phyloP scores from a whole-genome alignment of 192 early-diverging fungal genomes.

The Coemansia aciculifera region DNA sequence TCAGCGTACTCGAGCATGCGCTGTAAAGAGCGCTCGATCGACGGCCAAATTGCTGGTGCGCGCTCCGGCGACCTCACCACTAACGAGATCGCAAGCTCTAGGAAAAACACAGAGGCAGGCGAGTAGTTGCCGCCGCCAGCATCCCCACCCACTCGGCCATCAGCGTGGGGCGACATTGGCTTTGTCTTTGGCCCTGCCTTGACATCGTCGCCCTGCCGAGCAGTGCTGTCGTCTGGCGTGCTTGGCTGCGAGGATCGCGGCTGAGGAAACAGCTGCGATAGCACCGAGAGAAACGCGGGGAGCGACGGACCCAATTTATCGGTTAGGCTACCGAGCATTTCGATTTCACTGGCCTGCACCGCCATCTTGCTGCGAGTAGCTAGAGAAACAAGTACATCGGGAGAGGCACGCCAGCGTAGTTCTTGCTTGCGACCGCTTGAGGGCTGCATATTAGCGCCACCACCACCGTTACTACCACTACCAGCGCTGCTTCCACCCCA shows the following conservation, averaged over 20 bases:
- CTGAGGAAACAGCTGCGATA: conserved; percentile 36
- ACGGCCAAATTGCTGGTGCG: conserved; percentile 56
- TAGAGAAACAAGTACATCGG: conserved; percentile 29
- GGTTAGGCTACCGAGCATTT: conserved; percentile 11
- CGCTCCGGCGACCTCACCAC: conserved; percentile 21
- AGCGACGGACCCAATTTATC: conserved; percentile 13
- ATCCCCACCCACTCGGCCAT: not conserved
- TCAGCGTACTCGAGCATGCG: conserved; percentile 70
- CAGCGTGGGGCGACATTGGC: not conserved
- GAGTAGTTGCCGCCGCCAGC: conserved; percentile 14
- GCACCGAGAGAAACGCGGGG: conserved; percentile 21
- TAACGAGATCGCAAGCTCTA: conserved; percentile 42
- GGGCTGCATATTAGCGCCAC: conserved; percentile 6
- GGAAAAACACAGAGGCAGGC: conserved; percentile 43
- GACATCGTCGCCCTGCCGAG: conserved; percentile 11
- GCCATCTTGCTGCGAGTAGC: conserved; percentile 29
- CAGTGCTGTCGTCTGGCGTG: conserved; percentile 26
- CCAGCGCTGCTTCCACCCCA: conserved; percentile 30
- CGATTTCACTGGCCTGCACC: conserved; percentile 27
- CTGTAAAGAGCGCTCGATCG: conserved; percentile 68
- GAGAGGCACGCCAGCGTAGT: conserved; percentile 45
- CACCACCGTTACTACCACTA: not conserved
- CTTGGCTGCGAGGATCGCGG: conserved; percentile 29
- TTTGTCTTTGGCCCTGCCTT: not conserved
- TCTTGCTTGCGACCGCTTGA: conserved; percentile 20